These are phyloP conservation scores for Lagerstroemia speciosa DNA, from an alignment of 345 rosid genomes.

Conservation along the genomic window DNA sequence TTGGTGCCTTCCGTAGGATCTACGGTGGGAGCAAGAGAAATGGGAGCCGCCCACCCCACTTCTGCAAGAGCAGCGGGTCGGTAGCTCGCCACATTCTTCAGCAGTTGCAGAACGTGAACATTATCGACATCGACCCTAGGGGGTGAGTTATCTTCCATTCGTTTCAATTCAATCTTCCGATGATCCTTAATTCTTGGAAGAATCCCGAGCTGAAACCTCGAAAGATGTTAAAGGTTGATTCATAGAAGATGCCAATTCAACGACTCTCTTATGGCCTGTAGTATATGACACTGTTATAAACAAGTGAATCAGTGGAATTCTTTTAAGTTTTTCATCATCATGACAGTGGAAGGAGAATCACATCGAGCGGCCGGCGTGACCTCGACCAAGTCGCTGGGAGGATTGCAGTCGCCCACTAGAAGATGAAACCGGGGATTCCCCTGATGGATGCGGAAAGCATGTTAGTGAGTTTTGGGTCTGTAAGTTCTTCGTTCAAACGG, in stretches of 20 bases:
- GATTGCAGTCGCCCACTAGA: constrained; percentile 22
- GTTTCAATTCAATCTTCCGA: background rate
- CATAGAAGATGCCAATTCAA: no score
- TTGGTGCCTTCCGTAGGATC: constrained; percentile 36
- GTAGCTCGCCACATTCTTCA: constrained; percentile 44
- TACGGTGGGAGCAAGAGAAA: constrained; percentile 44
- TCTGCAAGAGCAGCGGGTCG: constrained; percentile 44
- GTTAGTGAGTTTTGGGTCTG: background rate
- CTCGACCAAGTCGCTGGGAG: constrained; percentile 51
- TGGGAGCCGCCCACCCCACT: constrained; percentile 37
- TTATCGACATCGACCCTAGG: constrained; percentile 23
- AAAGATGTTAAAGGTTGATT: no score
- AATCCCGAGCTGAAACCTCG: no score
- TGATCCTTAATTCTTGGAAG: background rate
- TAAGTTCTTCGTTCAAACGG: background rate
- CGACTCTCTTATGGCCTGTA: no score
- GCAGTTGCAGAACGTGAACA: constrained; percentile 33
- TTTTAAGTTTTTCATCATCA: background rate
- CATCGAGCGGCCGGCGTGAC: constrained; percentile 42
- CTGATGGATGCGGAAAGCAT: background rate
- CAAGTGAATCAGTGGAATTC: background rate
- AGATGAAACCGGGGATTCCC: background rate
- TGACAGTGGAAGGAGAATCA: constrained; percentile 39
- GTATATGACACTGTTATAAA: no score
- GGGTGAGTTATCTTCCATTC: constrained; percentile 13